Base-by-base conservation (phyloP, 2,329 filamentous ascomycete genomes). In the Colletotrichum horii region DNA sequence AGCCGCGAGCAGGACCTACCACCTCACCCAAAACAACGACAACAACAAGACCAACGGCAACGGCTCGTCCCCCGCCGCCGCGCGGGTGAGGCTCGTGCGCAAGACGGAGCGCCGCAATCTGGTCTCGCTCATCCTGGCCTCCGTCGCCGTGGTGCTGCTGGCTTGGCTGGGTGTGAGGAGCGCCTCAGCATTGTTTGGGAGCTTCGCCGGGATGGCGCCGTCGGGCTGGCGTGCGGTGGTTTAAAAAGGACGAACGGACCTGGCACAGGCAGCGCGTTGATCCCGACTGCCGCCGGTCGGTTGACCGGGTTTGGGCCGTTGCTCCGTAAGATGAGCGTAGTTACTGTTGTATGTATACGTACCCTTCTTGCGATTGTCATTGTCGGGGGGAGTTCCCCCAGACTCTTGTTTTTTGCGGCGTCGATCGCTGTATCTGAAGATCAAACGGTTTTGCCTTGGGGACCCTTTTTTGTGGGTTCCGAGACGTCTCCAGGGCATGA, bases 91-190 rank as follows among this genome's bases (percentile, higher is more conserved):
- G 19, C 56, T 80, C 48, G 81, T 80, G 43, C 83, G 82, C 7
- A 82, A 82, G 19, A 81, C 79, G 48, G 81, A 81, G 43, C 83
- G 82, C 6, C 82, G 83, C 15, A 81, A 89, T 78, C 70, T 90
- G 67, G 85, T 84, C 77, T 82, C 86, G 14, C 80, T 91, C 69
- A 78, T 87, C 4, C 79, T 89, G 12, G 87, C 83, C 16, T 73
- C 82, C 9, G 82, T 80, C 8, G 75, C 80, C 8, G 52, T 82
- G 58, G 81, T 78, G 22, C 52, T 81, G 36, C 56, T 81, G 32
- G 79, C 75, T 26, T 83, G 78, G 79, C 24, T 82, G 52, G 80
- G 79, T 16, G 28, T 80, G 22, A 80, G 52, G 74, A 28, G 64
- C 36, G 75, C 68, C n/a, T 74, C 60, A 22, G 72, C 48, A 28